These are phyloP conservation scores for Tolypocladium sp. DNA, from an alignment of 2,329 filamentous ascomycete species.

Conservation along the genomic window DNA sequence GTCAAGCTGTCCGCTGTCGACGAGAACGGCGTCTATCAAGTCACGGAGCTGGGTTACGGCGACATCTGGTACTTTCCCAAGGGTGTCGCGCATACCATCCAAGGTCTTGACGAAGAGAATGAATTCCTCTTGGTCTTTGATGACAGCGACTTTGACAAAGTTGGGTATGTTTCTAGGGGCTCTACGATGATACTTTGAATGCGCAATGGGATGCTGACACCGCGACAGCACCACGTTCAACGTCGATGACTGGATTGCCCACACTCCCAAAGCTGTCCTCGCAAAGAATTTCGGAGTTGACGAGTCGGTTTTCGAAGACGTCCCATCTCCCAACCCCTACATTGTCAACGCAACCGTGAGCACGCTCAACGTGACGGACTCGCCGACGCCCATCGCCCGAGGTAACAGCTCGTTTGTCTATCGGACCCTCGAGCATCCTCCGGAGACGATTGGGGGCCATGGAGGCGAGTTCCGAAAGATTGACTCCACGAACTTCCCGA, in stretches of 20 bases:
- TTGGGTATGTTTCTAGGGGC: slow-evolving; percentile 32
- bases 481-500: slow-evolving; percentile 58
- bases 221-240: slow-evolving; percentile 56
- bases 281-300: slow-evolving; percentile 62
- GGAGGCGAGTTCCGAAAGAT: slow-evolving; percentile 56
- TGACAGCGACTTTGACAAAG: slow-evolving; percentile 55
- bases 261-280: slow-evolving; percentile 52
- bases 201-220: neutral
- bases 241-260: slow-evolving; percentile 60
- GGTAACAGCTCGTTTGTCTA: slow-evolving; percentile 56
- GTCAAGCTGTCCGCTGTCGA: slow-evolving; percentile 53
- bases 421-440: slow-evolving; percentile 43
- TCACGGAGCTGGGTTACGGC: slow-evolving; percentile 47
- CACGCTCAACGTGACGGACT: slow-evolving; percentile 25
- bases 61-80: slow-evolving; percentile 65
- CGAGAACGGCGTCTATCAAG: slow-evolving; percentile 47
- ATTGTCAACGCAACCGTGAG: slow-evolving; percentile 49
- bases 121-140: slow-evolving; percentile 60
- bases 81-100: slow-evolving; percentile 53
- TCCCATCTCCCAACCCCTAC: slow-evolving; percentile 51
- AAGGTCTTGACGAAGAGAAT: slow-evolving; percentile 57
- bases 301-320: slow-evolving; percentile 46
- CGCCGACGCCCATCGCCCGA: slow-evolving; percentile 35
- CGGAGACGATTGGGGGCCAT: slow-evolving; percentile 48
- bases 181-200: no score